Base-by-base conservation (phyloP, 1,284 basidiomycete genomes). In the Moniliella sp. region DNA sequence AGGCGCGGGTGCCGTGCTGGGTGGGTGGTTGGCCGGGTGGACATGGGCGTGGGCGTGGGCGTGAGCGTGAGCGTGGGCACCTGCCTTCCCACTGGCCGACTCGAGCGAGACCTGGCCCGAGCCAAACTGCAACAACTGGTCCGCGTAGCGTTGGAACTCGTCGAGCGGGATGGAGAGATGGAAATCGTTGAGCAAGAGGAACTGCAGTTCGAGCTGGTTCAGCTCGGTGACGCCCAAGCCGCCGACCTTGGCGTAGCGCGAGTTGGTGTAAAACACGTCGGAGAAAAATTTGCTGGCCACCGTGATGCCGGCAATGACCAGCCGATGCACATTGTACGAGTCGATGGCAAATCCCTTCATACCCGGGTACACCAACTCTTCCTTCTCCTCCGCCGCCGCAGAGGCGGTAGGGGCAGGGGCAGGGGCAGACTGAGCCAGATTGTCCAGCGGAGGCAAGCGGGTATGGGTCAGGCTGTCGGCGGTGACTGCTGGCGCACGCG, bases 251-350 rank as follows among this genome's bases (percentile, higher is more conserved):
- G 88, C 88, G 60, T 97, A 97, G 21, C 88, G 70, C 17, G 86
- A 93, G 56, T 97, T 97, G n/a, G 88, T 94, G 64, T 97, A 94
- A 56, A 97, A 97, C 7, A 97, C 84, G 61, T 97, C 88, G 39
- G n/a, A 83, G 61, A 94, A 94, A 62, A 97, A 97, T 62, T 97
- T 97, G 67, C 79, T 84, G 12, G 88, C 86, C 7, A 97, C 88
- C 2, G 88, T 94, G 15, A 97, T 78, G 3, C 88, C 88, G 1
- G 88, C 86, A 45, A 97, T 94, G 50, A 97, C 79, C 28, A 97
- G 66, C 17, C 83, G 72, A 63, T 97, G 88, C 15, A 97, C 78
- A 55, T 97, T 97, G 65, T 76, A 97, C 38, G 78, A 81, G 64
- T 97, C 88, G 56, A 97, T 93, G 12, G 86, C 78, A 53, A 97